A percentile compares a stretch with the other conserved stretches of the same genome.
phyloP scores from a whole-genome alignment of 208 protist genomes.

The Leishmania braziliensis region DNA sequence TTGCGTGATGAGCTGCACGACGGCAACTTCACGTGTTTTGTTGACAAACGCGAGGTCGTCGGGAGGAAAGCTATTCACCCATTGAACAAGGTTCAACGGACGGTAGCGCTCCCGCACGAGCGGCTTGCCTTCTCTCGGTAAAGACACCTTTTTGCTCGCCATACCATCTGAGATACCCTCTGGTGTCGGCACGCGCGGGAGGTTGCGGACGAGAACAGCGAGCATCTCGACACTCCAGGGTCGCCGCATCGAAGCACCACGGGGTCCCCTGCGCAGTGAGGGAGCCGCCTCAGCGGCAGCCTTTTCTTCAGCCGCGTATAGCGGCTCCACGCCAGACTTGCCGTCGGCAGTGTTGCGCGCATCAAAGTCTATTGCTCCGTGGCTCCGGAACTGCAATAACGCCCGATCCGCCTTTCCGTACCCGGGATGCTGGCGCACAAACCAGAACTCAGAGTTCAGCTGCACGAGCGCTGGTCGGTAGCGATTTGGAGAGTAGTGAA shows the following conservation, averaged over 20 bases:
- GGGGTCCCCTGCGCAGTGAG: not conserved
- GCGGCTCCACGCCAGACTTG: not conserved
- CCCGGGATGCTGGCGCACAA: slow-evolving; percentile 75
- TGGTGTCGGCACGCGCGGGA: slow-evolving; percentile 54
- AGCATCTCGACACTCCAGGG: slow-evolving; percentile 55
- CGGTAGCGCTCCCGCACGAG: slow-evolving; percentile 45
- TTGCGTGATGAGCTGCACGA: slow-evolving; percentile 50
- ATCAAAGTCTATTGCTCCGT: not conserved
- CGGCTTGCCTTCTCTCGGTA: not conserved
- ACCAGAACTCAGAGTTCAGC: slow-evolving; percentile 76
- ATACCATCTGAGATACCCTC: not conserved
- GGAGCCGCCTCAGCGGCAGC: not conserved
- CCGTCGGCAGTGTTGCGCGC: not conserved
- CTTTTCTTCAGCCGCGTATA: slow-evolving; percentile 1
- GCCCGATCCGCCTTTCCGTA: slow-evolving; percentile 61
- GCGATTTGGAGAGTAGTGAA: slow-evolving; percentile 41
- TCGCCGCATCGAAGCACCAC: not conserved
- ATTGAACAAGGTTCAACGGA: slow-evolving; percentile 55
- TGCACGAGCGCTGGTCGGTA: slow-evolving; percentile 56
- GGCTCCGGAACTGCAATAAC: slow-evolving; percentile 7
- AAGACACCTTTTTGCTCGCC: not conserved
- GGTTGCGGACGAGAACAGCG: slow-evolving; percentile 63
- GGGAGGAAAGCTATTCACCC: slow-evolving; percentile 71
- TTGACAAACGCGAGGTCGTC: slow-evolving; percentile 69
- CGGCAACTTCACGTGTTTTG: slow-evolving; percentile 40